A percentile compares a stretch with the other conserved stretches of the same genome.
Conservation (phyloP, 257 asterid genomes). For the Mentha longifolia region DNA sequence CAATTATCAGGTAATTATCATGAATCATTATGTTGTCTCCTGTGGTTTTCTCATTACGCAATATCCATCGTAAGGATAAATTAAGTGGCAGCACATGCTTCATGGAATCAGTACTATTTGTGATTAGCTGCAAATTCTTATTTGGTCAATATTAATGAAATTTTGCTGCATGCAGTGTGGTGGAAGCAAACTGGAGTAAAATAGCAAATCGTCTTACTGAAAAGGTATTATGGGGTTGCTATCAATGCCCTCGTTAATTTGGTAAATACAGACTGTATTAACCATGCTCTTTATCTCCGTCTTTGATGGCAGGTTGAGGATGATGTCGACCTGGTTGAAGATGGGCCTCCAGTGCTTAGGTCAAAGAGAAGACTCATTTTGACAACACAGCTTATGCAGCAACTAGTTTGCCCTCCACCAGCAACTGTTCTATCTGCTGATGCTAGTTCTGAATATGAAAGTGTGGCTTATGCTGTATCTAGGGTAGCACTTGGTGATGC, state of each 20-base stretch:
- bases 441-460: slow-evolving; percentile 50
- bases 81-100: slow-evolving; percentile 12
- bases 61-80: slow-evolving; percentile 1
- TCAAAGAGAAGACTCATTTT: slow-evolving; percentile 74
- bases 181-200: slow-evolving; percentile 70
- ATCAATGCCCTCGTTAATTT: slow-evolving; percentile 17
- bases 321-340: slow-evolving; percentile 56
- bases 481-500: slow-evolving; percentile 79
- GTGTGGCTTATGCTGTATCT: slow-evolving; percentile 56
- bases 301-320: slow-evolving; percentile 59
- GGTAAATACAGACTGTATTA: slow-evolving; percentile 22
- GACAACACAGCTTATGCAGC: slow-evolving; percentile 89
- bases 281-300: slow-evolving; percentile 18
- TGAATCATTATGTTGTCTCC: slow-evolving; percentile 16
- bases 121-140: slow-evolving; percentile 19
- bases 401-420: slow-evolving; percentile 66
- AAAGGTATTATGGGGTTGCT: slow-evolving; percentile 56
- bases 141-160: slow-evolving; percentile 34
- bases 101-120: slow-evolving; percentile 4
- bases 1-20: slow-evolving; percentile 57
- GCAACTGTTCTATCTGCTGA: slow-evolving; percentile 59
- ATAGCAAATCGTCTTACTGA: slow-evolving; percentile 59
- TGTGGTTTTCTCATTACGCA: not conserved
- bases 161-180: slow-evolving; percentile 57
- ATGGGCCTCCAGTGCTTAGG: slow-evolving; percentile 51